Evolutionary conservation across 1,139 yeast species (phyloP).

Genomic region (Yarrowia galli): DNA sequence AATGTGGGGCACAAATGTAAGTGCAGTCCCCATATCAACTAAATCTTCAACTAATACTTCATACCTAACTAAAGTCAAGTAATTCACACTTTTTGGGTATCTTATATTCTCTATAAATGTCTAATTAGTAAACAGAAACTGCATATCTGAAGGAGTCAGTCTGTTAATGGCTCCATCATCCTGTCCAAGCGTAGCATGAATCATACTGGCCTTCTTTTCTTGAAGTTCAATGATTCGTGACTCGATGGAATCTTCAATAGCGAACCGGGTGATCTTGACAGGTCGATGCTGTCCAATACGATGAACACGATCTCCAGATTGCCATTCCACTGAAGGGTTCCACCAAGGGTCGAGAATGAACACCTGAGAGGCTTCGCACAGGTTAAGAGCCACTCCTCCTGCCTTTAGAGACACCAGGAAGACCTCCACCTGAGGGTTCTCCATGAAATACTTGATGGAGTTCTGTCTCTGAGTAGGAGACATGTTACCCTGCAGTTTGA

Average conservation of each 20-base stretch:
- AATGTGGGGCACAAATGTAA: too few relatives aligned
- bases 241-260: slow-evolving; percentile 96
- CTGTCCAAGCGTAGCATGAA: slow-evolving; percentile 90
- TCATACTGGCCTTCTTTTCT: slow-evolving; percentile 97
- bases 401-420: slow-evolving; percentile 94
- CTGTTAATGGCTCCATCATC: slow-evolving; percentile 90
- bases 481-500: slow-evolving; percentile 94
- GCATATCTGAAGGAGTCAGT: slow-evolving; percentile 91
- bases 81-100: neutral
- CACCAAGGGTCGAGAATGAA: slow-evolving; percentile 98
- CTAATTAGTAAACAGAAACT: slow-evolving; percentile 83
- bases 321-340: slow-evolving; percentile 99
- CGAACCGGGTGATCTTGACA: slow-evolving; percentile 88
- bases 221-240: slow-evolving; percentile 93
- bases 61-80: too few relatives aligned
- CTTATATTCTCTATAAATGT: neutral
- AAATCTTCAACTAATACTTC: too few relatives aligned
- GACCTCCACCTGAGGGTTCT: slow-evolving; percentile 88
- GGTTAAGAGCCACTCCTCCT: slow-evolving; percentile 96
- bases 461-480: slow-evolving; percentile 93
- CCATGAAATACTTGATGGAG: slow-evolving; percentile 89
- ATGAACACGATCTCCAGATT: slow-evolving; percentile 96
- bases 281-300: slow-evolving; percentile 97
- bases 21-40: too few relatives aligned
- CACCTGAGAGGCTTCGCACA: slow-evolving; percentile 96